Evolutionary conservation across 345 rosid species (phyloP), one percentile per base, ranked within the genome.

Genomic region (Toxicodendron radicans): DNA sequence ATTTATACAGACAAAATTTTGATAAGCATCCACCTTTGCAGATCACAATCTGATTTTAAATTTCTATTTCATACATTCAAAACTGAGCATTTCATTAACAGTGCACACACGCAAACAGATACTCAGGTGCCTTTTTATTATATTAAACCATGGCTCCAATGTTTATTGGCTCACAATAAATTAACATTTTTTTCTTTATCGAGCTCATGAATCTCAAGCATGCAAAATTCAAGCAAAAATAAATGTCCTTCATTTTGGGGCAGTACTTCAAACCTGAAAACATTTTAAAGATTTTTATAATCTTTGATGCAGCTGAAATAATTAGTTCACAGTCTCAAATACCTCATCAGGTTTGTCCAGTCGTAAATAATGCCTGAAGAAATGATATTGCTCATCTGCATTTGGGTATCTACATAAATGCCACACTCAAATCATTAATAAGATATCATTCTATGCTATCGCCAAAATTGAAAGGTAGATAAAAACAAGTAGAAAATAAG

Each of bases 341-440:
- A 93, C 99, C 89, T 87, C 87, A 49, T 83, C 60, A 32, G 93
- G 97, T 66, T 85, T 87, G 52, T 91, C 88, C 41, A 95, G 88
- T 78, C 68, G 87, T 68, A 95, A 83, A 82, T 91, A 93, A 82
- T 95, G 93, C 85, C 88, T 88, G 83, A 91, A 86, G 85, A 95
- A 95, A 85, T 87, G 90, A 82, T 80, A 82, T 63, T 90, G 99
- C 75, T 91, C 94, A 9, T 89, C 98, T 81, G 89, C 86, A 81
- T 73, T 86, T 76, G 99, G 99, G 76, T 81, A 88, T 66, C 99
- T 93, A 65, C 87, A 83, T 71, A 60, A 72, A 78, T 35, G 73
- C 43, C 78, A 72, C 12, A 45, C 68, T 24, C 23, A 73, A 80
- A 7, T 63, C 48, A 77, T 76, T 78, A 79, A 57, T 62, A 72